phyloP scores from a whole-genome alignment of 2,329 filamentous ascomycete genomes.

The Metarhizium robertsii region DNA sequence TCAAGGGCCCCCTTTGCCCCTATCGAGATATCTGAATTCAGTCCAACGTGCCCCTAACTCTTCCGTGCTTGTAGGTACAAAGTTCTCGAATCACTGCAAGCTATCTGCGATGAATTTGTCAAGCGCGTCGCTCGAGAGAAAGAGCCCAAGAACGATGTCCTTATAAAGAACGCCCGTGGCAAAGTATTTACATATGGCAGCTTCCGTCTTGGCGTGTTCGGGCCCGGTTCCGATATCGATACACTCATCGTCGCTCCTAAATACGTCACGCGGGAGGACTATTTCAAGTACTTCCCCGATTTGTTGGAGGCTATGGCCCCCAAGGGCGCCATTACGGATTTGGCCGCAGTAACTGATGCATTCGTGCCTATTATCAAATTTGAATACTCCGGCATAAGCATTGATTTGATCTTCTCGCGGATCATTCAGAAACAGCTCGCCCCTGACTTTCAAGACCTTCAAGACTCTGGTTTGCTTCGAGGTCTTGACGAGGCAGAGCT shows the following conservation, averaged over 20 bases:
- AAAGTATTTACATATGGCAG: constrained; percentile 96
- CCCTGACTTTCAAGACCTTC: constrained; percentile 56
- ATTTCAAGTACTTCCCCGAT: constrained; percentile 81
- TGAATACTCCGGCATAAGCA: constrained; percentile 81
- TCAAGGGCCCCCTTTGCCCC: constrained; percentile 4
- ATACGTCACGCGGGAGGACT: constrained; percentile 81
- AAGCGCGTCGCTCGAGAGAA: constrained; percentile 67
- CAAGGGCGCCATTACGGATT: constrained; percentile 70
- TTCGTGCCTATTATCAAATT: constrained; percentile 98
- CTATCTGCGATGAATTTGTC: constrained; percentile 79
- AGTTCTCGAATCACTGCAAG: constrained; percentile 69
- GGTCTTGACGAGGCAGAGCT: constrained; percentile 82
- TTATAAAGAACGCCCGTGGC: constrained; percentile 76
- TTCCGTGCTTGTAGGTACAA: constrained; percentile 40
- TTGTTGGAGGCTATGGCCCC: constrained; percentile 69
- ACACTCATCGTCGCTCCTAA: constrained; percentile 87
- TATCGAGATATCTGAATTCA: neutral
- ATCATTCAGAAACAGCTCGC: constrained; percentile 65
- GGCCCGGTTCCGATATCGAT: constrained; percentile 95
- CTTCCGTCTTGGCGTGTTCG: constrained; percentile 87
- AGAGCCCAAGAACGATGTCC: constrained; percentile 60
- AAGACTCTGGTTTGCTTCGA: constrained; percentile 74
- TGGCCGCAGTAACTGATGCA: constrained; percentile 78
- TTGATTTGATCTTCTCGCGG: constrained; percentile 85
- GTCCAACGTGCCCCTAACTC: neutral